A percentile compares a stretch with the other conserved stretches of the same genome.
These are phyloP conservation scores for Penstemon eatonii DNA, from an alignment of 257 asterid genomes.

Conservation along the genomic window DNA sequence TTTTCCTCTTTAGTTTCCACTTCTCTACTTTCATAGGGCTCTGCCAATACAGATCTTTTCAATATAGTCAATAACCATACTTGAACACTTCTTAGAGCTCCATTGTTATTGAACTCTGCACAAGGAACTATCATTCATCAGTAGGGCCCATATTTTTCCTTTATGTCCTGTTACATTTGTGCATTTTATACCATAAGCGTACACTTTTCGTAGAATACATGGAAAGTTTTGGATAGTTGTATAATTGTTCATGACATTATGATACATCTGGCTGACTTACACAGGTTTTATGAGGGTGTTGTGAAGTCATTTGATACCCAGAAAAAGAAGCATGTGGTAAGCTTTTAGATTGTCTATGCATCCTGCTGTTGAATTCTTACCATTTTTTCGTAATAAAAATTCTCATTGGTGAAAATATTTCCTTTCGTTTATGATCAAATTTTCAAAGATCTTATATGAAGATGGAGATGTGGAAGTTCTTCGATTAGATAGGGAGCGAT, in stretches of 20 bases:
- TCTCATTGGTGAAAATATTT: background rate
- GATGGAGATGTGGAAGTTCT: constrained; percentile 64
- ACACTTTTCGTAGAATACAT: background rate
- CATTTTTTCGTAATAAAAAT: background rate
- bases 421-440: constrained; percentile 21
- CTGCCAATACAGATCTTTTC: constrained; percentile 11
- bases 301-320: constrained; percentile 82
- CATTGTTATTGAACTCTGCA: constrained; percentile 13
- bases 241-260: constrained; percentile 1
- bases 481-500: constrained; percentile 46
- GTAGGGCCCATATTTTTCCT: background rate
- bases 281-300: constrained; percentile 89
- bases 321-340: constrained; percentile 89
- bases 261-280: constrained; percentile 24
- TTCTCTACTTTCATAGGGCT: constrained; percentile 1
- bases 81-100: background rate
- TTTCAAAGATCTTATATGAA: constrained; percentile 47
- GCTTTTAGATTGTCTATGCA: constrained; percentile 29
- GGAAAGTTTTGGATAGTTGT: constrained; percentile 15
- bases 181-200: constrained; percentile 15
- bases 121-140: constrained; percentile 6
- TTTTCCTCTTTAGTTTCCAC: constrained; percentile 3
- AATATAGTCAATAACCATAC: constrained; percentile 17
- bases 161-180: constrained; percentile 3
- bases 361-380: constrained; percentile 4